Evolutionary conservation across 129 eudicot genomes (phyloP).

Genomic region (Chrysanthemum seticuspe): DNA sequence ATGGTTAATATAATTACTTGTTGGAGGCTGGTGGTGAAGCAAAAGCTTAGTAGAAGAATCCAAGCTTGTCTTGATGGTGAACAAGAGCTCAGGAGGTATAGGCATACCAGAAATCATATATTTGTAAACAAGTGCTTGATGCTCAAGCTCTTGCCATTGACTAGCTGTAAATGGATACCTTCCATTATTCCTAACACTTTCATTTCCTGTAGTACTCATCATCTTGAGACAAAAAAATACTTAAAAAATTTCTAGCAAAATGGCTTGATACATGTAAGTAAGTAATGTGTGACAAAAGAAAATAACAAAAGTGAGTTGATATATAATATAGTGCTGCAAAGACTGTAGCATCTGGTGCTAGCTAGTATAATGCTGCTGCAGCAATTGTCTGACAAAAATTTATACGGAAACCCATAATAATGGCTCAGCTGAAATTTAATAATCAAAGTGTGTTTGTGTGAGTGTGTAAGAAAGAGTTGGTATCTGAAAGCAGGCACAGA

Average conservation of each 20-base stretch:
- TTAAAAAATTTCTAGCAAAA: background rate
- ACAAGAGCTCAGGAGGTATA: constrained; percentile 87
- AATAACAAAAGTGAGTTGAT: constrained; percentile 24
- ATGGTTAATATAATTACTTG: constrained; percentile 23
- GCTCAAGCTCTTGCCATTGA: constrained; percentile 95
- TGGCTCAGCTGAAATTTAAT: constrained; percentile 20
- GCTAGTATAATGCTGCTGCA: constrained; percentile 33
- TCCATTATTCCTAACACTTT: constrained; percentile 26
- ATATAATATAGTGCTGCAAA: constrained; percentile 53
- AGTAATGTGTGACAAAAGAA: constrained; percentile 11
- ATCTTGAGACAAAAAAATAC: constrained; percentile 18
- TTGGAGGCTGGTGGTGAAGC: constrained; percentile 57
- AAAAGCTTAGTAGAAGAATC: constrained; percentile 69
- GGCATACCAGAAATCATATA: constrained; percentile 91
- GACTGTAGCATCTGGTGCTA: constrained; percentile 42
- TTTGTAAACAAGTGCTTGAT: constrained; percentile 86
- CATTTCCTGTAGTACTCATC: constrained; percentile 36
- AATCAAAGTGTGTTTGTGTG: background rate
- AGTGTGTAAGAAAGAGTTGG: constrained; percentile 40
- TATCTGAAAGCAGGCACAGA: constrained; percentile 40
- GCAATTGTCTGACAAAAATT: constrained; percentile 35
- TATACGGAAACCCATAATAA: constrained; percentile 73
- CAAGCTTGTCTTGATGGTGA: constrained; percentile 66
- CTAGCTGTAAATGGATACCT: constrained; percentile 76
- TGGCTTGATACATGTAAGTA: background rate